A percentile compares a stretch with the other conserved stretches of the same genome.
These are phyloP conservation scores for Fusarium sp. DNA, from an alignment of 2,329 filamentous ascomycete genomes.

Conservation along the genomic window DNA sequence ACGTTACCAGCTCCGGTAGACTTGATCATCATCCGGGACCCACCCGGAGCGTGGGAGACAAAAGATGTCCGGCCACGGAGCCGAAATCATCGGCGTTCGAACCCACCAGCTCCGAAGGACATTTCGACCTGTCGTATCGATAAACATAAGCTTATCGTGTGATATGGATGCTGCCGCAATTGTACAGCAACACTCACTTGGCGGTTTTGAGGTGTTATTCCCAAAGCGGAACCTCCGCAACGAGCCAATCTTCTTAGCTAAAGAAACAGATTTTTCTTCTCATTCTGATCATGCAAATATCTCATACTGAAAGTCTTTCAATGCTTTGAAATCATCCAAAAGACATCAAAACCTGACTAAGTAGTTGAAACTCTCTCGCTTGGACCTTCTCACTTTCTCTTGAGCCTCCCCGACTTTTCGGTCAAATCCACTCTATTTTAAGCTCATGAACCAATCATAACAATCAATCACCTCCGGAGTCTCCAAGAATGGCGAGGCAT, in stretches of 20 bases:
- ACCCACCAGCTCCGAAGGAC: neutral
- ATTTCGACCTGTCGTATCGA: neutral
- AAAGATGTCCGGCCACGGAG: slow-evolving; percentile 3
- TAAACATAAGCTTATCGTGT: neutral
- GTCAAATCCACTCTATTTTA: slow-evolving; percentile 37
- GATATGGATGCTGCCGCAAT: neutral
- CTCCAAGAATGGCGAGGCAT: slow-evolving; percentile 29
- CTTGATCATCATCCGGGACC: slow-evolving; percentile 17
- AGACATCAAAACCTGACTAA: slow-evolving; percentile 21
- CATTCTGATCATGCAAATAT: neutral
- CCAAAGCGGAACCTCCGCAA: slow-evolving; percentile 14
- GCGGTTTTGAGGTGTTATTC: neutral
- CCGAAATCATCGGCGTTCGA: neutral
- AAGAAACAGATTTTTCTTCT: neutral
- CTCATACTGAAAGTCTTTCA: neutral
- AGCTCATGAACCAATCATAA: slow-evolving; percentile 25
- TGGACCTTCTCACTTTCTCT: slow-evolving; percentile 33
- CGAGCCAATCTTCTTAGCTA: neutral
- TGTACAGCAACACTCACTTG: neutral
- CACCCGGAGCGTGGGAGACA: slow-evolving; percentile 5
- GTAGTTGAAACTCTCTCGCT: slow-evolving; percentile 17
- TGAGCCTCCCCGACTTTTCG: slow-evolving; percentile 34
- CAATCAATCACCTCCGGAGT: slow-evolving; percentile 18
- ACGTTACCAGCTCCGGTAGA: neutral
- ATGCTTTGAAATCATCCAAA: neutral